These are phyloP conservation scores for Conticribra weissflogii DNA, from an alignment of 108 stramenopile species.

Conservation along the genomic window DNA sequence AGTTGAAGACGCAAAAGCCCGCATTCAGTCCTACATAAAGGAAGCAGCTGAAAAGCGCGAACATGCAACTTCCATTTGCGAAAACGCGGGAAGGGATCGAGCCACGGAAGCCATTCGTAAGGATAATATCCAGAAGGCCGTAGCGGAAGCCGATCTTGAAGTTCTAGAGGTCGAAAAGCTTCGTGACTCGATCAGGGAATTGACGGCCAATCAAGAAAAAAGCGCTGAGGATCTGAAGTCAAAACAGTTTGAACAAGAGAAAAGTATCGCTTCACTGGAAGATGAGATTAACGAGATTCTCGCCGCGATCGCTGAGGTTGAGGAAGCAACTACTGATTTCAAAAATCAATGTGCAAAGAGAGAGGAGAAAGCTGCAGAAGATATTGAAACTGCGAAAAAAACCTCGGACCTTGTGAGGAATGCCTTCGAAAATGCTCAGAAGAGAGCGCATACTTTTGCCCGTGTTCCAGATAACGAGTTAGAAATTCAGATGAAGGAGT, in stretches of 20 bases:
- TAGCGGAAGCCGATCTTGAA: constrained; percentile 33
- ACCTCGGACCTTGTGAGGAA: constrained; percentile 22
- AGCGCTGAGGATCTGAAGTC: constrained; percentile 28
- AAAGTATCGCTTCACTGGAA: constrained; percentile 24
- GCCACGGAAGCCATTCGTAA: constrained; percentile 21
- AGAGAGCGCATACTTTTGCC: constrained; percentile 31
- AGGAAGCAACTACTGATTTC: constrained; percentile 9
- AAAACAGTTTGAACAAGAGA: constrained; percentile 15
- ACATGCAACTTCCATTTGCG: constrained; percentile 20
- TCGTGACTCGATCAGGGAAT: constrained; percentile 36
- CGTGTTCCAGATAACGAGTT: constrained; percentile 41
- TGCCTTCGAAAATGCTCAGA: constrained; percentile 40
- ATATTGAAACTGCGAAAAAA: constrained; percentile 37
- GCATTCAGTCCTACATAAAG: not conserved
- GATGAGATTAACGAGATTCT: constrained; percentile 29
- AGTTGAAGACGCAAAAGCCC: not conserved
- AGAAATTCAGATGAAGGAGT: constrained; percentile 39
- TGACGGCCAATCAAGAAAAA: constrained; percentile 38
- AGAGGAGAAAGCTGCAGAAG: constrained; percentile 13
- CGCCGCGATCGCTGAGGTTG: constrained; percentile 19
- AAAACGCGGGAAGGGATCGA: constrained; percentile 18
- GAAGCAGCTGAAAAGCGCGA: constrained; percentile 25
- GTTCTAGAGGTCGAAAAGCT: constrained; percentile 38
- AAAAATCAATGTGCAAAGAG: constrained; percentile 15
- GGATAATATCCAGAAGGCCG: constrained; percentile 15